Base-by-base conservation (phyloP, 2,329 filamentous ascomycete species). In the Trichoderma polysporum region DNA sequence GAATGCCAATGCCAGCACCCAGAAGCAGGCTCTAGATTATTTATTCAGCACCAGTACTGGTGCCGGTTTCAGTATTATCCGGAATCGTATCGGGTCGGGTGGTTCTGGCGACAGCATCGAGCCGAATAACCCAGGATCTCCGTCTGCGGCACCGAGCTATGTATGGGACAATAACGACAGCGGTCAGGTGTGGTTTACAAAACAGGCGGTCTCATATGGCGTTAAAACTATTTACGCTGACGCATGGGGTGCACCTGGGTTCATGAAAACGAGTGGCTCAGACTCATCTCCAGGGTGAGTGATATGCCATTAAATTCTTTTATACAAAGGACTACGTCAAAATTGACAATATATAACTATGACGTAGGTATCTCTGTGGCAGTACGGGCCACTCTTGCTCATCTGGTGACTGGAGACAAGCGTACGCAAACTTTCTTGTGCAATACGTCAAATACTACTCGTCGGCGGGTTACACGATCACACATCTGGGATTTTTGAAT, bases 231-330 rank as follows among this genome's bases (percentile, higher is more conserved):
- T 62, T 3, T 62, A 62, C 17, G 59, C 59, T 8, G 59, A 62
- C 15, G 59, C 59, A n/a, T 62, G 59, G 59, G 59, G 59, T 25
- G 59, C 59, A 4, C 59, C 59, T 17, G 59, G 59, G 12, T 62
- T 62, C 22, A 62, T 62, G 59, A 62, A 62, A 17, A 62, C 59
- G 4, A 62, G 59, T 22, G 59, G 59, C 22, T 52, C 59, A 17
- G 59, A 62, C 33, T 52, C 59, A 5, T 52, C 59, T 7, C 59
- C 59, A 0, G 59, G 59, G 59, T 62, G 47, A 52, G 59, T 39
- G 33, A 52, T 13, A 27, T 25, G 10, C 31, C 6, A 19, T 17
- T 4, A 19, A 25, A 8, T 2, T n/a, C 37, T 15, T 9, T 13
- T 15, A 39, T 2, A 27, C 3, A 15, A 27, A 13, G 3, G 22